Percentiles rank a stretch among this genome's conserved stretches.
These are phyloP conservation scores for Microthyrium microscopicum DNA, from an alignment of 2,329 filamentous ascomycete genomes.

Conservation along the genomic window DNA sequence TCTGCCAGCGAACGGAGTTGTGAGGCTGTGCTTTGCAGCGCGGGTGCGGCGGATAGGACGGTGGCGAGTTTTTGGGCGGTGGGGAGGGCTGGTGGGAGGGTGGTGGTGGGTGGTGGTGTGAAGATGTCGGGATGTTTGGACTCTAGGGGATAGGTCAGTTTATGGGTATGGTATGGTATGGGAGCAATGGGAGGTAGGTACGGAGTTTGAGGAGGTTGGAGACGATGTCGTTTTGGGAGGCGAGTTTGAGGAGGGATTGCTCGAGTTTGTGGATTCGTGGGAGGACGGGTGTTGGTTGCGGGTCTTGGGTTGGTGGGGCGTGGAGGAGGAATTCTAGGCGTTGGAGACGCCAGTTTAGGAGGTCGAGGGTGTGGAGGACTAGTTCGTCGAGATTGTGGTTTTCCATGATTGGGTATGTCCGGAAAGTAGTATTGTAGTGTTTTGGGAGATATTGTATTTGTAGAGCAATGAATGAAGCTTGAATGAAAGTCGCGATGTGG, in stretches of 20 bases:
- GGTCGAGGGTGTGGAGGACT: slow-evolving; percentile 23
- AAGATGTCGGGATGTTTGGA: slow-evolving; percentile 25
- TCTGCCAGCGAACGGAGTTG: slow-evolving; percentile 28
- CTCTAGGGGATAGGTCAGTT: slow-evolving; percentile 15
- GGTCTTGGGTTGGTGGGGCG: slow-evolving; percentile 12
- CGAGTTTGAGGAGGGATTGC: slow-evolving; percentile 21
- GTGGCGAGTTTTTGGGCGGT: slow-evolving; percentile 14
- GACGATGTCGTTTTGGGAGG: slow-evolving; percentile 10
- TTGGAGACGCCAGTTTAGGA: slow-evolving; percentile 28
- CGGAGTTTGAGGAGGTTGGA: slow-evolving; percentile 3
- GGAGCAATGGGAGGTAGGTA: slow-evolving; percentile 1
- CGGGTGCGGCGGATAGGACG: slow-evolving; percentile 26
- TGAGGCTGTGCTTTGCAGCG: slow-evolving; percentile 25
- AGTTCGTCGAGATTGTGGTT: slow-evolving; percentile 17
- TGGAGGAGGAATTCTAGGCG: slow-evolving; percentile 27
- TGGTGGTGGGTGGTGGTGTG: slow-evolving; percentile 9
- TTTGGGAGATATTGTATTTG: no score
- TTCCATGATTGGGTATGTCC: no score
- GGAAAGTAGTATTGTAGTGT: neutral
- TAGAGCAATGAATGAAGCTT: no score
- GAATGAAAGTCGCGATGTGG: no score
- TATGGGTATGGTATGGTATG: slow-evolving; percentile 7
- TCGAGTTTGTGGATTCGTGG: slow-evolving; percentile 23
- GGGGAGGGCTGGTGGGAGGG: neutral
- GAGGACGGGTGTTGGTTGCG: slow-evolving; percentile 13